Conservation (phyloP, 495 filamentous ascomycete species). For the Cercophora newfieldiana region DNA sequence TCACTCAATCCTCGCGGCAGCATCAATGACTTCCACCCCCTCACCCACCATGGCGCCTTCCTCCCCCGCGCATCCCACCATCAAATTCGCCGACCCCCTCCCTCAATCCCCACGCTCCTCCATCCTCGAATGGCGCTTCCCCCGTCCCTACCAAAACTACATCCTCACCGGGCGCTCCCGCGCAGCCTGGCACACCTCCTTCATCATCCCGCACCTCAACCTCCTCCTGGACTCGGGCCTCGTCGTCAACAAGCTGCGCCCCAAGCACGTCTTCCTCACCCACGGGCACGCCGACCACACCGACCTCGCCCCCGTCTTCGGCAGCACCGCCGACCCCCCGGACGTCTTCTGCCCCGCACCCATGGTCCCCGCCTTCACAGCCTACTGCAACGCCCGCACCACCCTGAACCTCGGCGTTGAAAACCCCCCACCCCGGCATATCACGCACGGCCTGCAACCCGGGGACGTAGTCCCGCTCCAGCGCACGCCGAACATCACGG, state of each 20-base stretch:
- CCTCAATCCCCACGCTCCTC: constrained; percentile 38
- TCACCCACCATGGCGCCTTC: background rate
- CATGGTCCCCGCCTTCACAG: constrained; percentile 32
- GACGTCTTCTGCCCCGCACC: constrained; percentile 37
- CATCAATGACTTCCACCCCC: no score
- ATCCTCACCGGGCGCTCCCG: constrained; percentile 40
- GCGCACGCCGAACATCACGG: constrained; percentile 27
- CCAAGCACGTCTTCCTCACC: constrained; percentile 45
- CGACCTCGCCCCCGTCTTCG: constrained; percentile 33
- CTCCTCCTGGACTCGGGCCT: constrained; percentile 43
- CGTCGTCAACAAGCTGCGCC: constrained; percentile 35
- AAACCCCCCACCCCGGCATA: constrained; percentile 24
- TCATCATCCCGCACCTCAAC: constrained; percentile 41
- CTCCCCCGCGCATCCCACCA: no score
- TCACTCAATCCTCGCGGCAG: no score
- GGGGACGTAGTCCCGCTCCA: constrained; percentile 29
- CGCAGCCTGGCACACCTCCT: constrained; percentile 47
- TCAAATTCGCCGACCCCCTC: constrained; percentile 36
- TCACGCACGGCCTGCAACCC: constrained; percentile 26
- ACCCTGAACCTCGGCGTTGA: constrained; percentile 32
- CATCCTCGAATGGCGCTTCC: constrained; percentile 40
- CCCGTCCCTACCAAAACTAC: constrained; percentile 36
- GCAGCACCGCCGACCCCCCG: constrained; percentile 34
- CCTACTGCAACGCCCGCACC: constrained; percentile 31
- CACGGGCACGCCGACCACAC: constrained; percentile 46